Evolutionary conservation across 129 eudicot species (phyloP).

Genomic region (Artemisia argyi): DNA sequence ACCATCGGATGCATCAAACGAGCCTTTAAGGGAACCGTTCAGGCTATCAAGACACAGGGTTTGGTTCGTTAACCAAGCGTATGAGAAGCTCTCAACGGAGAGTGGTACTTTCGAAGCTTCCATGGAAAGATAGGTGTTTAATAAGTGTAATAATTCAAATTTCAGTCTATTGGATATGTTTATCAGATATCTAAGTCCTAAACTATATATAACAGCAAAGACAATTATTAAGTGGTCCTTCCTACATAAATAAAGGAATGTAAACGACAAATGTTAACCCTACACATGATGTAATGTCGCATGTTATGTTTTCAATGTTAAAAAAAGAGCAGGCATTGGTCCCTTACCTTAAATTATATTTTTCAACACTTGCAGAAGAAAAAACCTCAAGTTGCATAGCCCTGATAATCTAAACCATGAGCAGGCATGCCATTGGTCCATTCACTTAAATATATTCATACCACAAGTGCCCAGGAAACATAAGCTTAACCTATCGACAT

Average conservation of each 20-base stretch:
- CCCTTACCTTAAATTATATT: constrained; percentile 15
- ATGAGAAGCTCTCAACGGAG: constrained; percentile 82
- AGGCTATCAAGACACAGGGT: constrained; percentile 41
- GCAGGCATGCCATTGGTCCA: neutral
- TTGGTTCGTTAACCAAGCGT: constrained; percentile 63
- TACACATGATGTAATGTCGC: constrained; percentile 50
- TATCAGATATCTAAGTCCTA: neutral
- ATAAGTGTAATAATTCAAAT: neutral
- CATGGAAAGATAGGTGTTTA: constrained; percentile 28
- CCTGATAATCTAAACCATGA: neutral
- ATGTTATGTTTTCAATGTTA: constrained; percentile 33
- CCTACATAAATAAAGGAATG: constrained; percentile 28
- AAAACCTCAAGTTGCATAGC: neutral
- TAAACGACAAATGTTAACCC: constrained; percentile 51
- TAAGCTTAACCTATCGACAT: no score
- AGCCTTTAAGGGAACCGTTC: constrained; percentile 47
- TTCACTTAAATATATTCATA: neutral
- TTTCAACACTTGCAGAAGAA: neutral
- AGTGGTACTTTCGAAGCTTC: constrained; percentile 55
- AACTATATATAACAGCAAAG: constrained; percentile 19
- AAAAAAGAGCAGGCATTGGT: constrained; percentile 23
- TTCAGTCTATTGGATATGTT: neutral
- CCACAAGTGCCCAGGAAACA: no score
- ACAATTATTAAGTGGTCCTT: constrained; percentile 37
- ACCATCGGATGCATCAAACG: constrained; percentile 55